These are phyloP conservation scores for Hordeum marinum DNA, from an alignment of 176 grass and related monocot genomes.

Conservation along the genomic window DNA sequence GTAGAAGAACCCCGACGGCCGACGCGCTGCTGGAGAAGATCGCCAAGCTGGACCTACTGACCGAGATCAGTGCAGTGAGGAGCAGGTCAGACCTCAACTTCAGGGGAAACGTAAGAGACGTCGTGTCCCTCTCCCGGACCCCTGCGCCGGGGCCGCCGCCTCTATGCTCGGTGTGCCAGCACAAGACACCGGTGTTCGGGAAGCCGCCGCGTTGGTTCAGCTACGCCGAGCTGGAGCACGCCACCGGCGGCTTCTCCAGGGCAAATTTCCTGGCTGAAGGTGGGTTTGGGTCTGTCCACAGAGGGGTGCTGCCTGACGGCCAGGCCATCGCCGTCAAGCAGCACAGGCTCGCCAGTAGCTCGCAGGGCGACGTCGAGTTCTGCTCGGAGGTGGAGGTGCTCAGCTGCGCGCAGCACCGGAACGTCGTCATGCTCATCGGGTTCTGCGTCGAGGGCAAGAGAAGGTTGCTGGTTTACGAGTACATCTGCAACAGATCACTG, in stretches of 20 bases:
- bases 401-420: conserved; percentile 93
- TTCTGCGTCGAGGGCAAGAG: conserved; percentile 95
- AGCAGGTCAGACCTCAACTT: conserved; percentile 76
- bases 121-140: conserved; percentile 52
- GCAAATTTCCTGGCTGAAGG: conserved; percentile 94
- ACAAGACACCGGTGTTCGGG: conserved; percentile 82
- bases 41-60: conserved; percentile 53
- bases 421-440: conserved; percentile 96
- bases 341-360: conserved; percentile 74
- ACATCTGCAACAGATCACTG: conserved; percentile 90
- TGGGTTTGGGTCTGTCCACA: conserved; percentile 87
- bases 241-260: conserved; percentile 72
- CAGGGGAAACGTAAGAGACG: conserved; percentile 80
- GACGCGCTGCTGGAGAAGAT: conserved; percentile 69
- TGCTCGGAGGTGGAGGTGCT: conserved; percentile 97
- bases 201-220: conserved; percentile 94
- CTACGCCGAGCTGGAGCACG: conserved; percentile 71
- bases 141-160: conserved; percentile 86
- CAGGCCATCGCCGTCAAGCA: conserved; percentile 93
- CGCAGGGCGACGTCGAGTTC: conserved; percentile 84
- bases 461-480: conserved; percentile 90
- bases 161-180: conserved; percentile 89
- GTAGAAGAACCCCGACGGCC: conserved; percentile 47
- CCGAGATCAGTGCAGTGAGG: conserved; percentile 54
- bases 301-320: conserved; percentile 79